phyloP scores from a whole-genome alignment of 2,329 filamentous ascomycete species.

The Microcera coccophila region DNA sequence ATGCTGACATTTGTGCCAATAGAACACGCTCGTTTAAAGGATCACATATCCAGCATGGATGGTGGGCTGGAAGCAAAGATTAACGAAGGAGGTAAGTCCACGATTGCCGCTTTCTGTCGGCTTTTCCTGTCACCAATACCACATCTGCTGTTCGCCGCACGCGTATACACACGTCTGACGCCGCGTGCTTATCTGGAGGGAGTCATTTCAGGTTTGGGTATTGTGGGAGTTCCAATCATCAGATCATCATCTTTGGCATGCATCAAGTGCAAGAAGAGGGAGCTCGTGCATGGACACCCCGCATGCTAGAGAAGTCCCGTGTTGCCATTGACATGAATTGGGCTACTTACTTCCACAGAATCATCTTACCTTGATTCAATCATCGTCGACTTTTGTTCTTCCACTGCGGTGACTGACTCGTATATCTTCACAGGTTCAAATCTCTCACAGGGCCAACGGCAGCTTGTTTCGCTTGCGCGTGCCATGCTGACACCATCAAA shows the following conservation, averaged over 20 bases:
- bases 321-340: neutral
- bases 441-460: constrained; percentile 88
- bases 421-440: constrained; percentile 71
- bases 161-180: constrained; percentile 9
- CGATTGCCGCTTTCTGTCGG: constrained; percentile 22
- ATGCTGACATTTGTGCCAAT: constrained; percentile 19
- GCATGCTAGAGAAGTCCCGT: neutral
- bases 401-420: neutral
- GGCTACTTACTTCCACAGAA: too few species aligned
- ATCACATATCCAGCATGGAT: constrained; percentile 80
- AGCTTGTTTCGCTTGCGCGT: constrained; percentile 88
- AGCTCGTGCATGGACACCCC: neutral
- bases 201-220: too few species aligned
- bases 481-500: constrained; percentile 94
- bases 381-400: too few species aligned
- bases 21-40: constrained; percentile 92
- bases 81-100: constrained; percentile 80
- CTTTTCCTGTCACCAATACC: constrained; percentile 11
- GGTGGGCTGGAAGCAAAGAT: constrained; percentile 87
- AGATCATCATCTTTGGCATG: constrained; percentile 6
- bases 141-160: constrained; percentile 9
- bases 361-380: too few species aligned
- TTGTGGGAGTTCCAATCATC: neutral
- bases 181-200: too few species aligned
- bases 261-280: constrained; percentile 1